Evolutionary conservation across 768 basidiomycete genomes (phyloP).

Genomic region (Boletus subparvulus): DNA sequence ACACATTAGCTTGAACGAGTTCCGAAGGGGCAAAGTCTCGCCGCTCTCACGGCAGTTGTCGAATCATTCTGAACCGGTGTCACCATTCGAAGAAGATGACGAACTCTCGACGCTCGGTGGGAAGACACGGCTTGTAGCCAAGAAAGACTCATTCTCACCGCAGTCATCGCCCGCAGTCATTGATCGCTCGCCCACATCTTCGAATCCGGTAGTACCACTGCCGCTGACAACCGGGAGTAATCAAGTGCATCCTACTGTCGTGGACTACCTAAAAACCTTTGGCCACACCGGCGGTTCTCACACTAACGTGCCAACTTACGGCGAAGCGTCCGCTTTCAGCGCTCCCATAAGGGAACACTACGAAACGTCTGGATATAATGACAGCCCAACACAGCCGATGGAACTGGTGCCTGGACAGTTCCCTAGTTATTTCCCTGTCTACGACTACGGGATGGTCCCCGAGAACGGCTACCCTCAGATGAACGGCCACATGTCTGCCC

Average conservation of each 20-base stretch:
- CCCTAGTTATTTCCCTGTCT: slow-evolving; percentile 75
- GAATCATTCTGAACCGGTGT: slow-evolving; percentile 39
- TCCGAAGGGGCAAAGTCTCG: slow-evolving; percentile 54
- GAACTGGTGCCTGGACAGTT: slow-evolving; percentile 39
- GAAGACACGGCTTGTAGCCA: slow-evolving; percentile 61
- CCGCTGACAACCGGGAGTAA: slow-evolving; percentile 54
- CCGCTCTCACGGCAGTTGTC: slow-evolving; percentile 38
- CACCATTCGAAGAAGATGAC: slow-evolving; percentile 54
- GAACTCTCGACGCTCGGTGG: slow-evolving; percentile 65
- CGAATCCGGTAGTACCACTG: slow-evolving; percentile 70
- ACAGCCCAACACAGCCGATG: slow-evolving; percentile 31
- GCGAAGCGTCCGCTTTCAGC: slow-evolving; percentile 24
- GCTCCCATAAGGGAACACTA: slow-evolving; percentile 27
- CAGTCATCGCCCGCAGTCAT: slow-evolving; percentile 39
- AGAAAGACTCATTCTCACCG: slow-evolving; percentile 58
- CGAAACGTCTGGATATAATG: slow-evolving; percentile 21
- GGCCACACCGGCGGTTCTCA: slow-evolving; percentile 27
- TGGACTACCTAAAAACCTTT: slow-evolving; percentile 71
- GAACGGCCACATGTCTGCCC: slow-evolving; percentile 36
- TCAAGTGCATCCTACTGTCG: slow-evolving; percentile 59
- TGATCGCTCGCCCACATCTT: slow-evolving; percentile 69
- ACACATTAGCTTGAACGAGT: slow-evolving; percentile 62
- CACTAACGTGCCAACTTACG: slow-evolving; percentile 22
- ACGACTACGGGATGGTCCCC: slow-evolving; percentile 56
- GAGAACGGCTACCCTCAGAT: slow-evolving; percentile 38